Evolutionary conservation across 2,329 filamentous ascomycete species (phyloP).

Genomic region (Xenosphaeropsis pyriputrescens): DNA sequence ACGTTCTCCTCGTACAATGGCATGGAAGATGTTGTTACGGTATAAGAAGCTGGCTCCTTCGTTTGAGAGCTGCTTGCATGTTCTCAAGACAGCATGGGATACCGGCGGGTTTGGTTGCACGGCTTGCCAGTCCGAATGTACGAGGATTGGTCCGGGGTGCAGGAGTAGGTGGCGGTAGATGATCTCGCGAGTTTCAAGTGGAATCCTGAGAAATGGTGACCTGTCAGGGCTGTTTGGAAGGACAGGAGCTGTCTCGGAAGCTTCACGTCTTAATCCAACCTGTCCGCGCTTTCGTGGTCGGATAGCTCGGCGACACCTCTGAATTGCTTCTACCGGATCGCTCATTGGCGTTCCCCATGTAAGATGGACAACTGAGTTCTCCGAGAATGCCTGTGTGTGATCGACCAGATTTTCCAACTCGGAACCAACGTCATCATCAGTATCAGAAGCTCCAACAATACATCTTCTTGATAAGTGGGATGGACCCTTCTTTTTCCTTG

Average conservation of each 20-base stretch:
- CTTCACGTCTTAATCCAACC: neutral
- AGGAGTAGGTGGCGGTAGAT: slow-evolving; percentile 11
- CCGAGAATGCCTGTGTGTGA: neutral
- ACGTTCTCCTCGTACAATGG: slow-evolving; percentile 6
- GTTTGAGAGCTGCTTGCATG: slow-evolving; percentile 11
- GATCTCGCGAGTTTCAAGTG: slow-evolving; percentile 12
- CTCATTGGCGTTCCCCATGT: slow-evolving; percentile 4
- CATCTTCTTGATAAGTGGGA: too few species aligned
- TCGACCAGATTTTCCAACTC: too few species aligned
- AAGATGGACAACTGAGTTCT: slow-evolving; percentile 2
- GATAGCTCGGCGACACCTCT: neutral
- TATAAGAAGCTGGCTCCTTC: slow-evolving; percentile 12
- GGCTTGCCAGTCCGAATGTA: slow-evolving; percentile 9
- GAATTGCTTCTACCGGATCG: slow-evolving; percentile 2
- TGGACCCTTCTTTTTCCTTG: too few species aligned
- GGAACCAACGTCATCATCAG: too few species aligned
- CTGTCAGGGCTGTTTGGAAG: slow-evolving; percentile 5
- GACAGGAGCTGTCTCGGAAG: neutral
- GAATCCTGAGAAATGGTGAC: slow-evolving; percentile 7
- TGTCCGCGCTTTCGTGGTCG: neutral
- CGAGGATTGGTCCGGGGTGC: slow-evolving; percentile 8
- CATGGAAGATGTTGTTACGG: slow-evolving; percentile 10
- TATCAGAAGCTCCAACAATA: too few species aligned
- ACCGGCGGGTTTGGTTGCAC: slow-evolving; percentile 5
- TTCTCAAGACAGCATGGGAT: slow-evolving; percentile 5